Evolutionary conservation across 139 green algal genomes (phyloP).

Genomic region (Ostreobium quekettii): DNA sequence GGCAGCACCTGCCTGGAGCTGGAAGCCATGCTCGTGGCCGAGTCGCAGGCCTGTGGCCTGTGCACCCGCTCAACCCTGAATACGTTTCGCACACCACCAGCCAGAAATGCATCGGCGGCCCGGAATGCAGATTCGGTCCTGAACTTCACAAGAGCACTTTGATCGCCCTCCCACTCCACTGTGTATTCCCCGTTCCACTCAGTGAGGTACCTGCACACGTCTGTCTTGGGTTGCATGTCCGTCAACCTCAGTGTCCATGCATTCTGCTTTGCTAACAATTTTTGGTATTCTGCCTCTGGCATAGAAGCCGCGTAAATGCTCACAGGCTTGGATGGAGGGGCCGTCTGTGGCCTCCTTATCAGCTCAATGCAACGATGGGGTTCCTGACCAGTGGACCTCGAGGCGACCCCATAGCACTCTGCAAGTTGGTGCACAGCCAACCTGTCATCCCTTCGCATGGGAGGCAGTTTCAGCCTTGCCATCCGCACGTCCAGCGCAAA

Average conservation of each 20-base stretch:
- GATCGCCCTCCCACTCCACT: too few species aligned
- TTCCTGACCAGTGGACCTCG: neutral
- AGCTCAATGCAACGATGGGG: neutral
- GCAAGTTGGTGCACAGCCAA: neutral
- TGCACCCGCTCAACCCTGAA: too few species aligned
- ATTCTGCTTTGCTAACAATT: neutral
- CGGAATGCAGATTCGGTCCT: too few species aligned
- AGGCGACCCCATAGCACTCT: neutral
- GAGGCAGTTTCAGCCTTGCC: neutral
- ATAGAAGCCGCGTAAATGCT: neutral
- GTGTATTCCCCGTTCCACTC: too few species aligned
- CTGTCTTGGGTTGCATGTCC: neutral
- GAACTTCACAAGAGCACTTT: too few species aligned
- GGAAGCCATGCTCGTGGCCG: too few species aligned
- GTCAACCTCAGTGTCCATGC: neutral
- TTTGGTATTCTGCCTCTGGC: neutral
- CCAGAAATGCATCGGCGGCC: too few species aligned
- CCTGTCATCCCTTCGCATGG: neutral
- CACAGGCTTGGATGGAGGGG: neutral
- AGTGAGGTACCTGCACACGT: too few species aligned
- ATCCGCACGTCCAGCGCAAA: neutral
- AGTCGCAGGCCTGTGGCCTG: too few species aligned
- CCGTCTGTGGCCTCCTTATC: neutral
- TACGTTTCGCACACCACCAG: too few species aligned
- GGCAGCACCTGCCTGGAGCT: too few species aligned